Evolutionary conservation across 371 early-diverging fungal genomes (phyloP), one percentile per base, ranked within the genome.

Genomic region (Massospora cicadina): DNA sequence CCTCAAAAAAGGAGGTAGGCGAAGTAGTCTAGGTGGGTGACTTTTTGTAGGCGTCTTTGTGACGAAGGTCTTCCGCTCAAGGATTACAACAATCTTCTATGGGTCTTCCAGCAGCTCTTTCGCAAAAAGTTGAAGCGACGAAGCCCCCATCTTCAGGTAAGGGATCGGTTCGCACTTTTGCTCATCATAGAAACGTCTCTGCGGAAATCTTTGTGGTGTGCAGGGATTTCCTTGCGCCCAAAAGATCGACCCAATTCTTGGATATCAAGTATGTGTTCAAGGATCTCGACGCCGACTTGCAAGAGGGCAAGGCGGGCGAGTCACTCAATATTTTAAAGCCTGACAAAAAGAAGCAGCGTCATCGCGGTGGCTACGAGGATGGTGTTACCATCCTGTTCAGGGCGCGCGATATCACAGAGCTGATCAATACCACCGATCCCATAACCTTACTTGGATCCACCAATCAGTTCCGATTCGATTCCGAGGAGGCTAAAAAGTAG

Each of bases 141-240:
- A 99, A 99, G 76, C 99, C 99, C 17, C 86, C 97, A n/a, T 94
- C 96, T 55, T 97, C 62, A 87, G 99, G 69, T 69, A 65, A 66
- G n/a, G n/a, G n/a, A n/a, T n/a, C n/a, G n/a, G n/a, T n/a, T n/a
- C n/a, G n/a, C n/a, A n/a, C n/a, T n/a, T n/a, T 26, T 56, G 12
- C 25, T 65, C 12, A 0, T 53, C n/a, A 55, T 54, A 67, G 76
- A 81, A 94, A 89, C 67, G 99, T 98, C 27, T 98, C 98, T 67
- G 99, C 99, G n/a, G 99, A 99, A 83, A 98, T 98, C 68, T 99
- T 98, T 78, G 96, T 98, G 55, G 94, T 98, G 2, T 99, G 99
- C 77, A 79, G 85, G 33, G 94, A 89, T 67, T 99, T 84, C 77
- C 73, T 88, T 72, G 93, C 94, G 1, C 96, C 97, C 54, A 93